Percentiles rank a stretch among this genome's conserved stretches.
These are phyloP conservation scores for Podospora fimiseda DNA, from an alignment of 495 filamentous ascomycete species.

Conservation along the genomic window DNA sequence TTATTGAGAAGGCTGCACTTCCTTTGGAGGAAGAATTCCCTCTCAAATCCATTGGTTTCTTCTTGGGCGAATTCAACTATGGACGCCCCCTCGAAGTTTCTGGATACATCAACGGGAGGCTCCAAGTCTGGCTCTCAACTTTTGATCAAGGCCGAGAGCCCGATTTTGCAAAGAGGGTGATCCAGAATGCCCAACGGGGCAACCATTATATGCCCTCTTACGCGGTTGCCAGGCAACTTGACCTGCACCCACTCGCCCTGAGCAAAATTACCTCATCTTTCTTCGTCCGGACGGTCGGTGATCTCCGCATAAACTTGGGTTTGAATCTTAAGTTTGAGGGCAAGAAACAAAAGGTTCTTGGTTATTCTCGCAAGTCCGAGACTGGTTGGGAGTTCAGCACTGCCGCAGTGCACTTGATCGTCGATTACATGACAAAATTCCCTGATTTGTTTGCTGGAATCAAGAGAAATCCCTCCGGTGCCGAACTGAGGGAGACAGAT, in stretches of 20 bases:
- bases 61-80: conserved; percentile 92
- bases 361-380: conserved; percentile 78
- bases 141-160: conserved; percentile 58
- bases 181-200: conserved; percentile 54
- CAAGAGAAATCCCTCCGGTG: conserved; percentile 52
- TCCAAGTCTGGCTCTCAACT: conserved; percentile 66
- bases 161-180: conserved; percentile 74
- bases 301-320: conserved; percentile 75
- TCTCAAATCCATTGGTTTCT: conserved; percentile 73
- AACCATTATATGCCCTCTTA: conserved; percentile 81
- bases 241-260: conserved; percentile 76
- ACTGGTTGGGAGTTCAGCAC: conserved; percentile 93
- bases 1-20: conserved; percentile 78
- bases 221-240: conserved; percentile 72
- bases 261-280: conserved; percentile 96
- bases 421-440: conserved; percentile 86
- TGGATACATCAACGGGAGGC: conserved; percentile 65
- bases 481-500: conserved; percentile 58
- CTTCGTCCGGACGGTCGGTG: conserved; percentile 69
- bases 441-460: conserved; percentile 91
- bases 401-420: conserved; percentile 72
- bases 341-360: conserved; percentile 90
- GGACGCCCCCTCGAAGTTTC: conserved; percentile 80
- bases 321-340: conserved; percentile 96
- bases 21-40: conserved; percentile 93